These are phyloP conservation scores for Setaria viridis DNA, from an alignment of 202 grass and related monocot genomes.

Conservation along the genomic window DNA sequence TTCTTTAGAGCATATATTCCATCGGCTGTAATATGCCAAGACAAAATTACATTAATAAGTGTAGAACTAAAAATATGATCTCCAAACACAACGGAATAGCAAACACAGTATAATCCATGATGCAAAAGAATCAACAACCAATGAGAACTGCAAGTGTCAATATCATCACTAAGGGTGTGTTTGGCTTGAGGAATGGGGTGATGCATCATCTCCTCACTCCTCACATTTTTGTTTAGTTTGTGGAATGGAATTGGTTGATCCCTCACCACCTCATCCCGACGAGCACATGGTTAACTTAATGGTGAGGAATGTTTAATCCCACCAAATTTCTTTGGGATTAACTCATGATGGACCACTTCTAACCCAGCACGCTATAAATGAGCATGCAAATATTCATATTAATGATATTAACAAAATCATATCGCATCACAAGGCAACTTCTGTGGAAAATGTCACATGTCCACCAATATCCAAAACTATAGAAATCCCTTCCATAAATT, in stretches of 20 bases:
- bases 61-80: slow-evolving; percentile 17
- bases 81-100: neutral
- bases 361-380: neutral
- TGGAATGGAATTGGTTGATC: too few relatives aligned
- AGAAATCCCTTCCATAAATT: neutral
- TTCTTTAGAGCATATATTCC: slow-evolving; percentile 93
- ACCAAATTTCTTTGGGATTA: too few relatives aligned
- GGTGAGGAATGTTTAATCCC: too few relatives aligned
- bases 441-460: neutral
- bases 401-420: slow-evolving; percentile 2
- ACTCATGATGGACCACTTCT: too few relatives aligned
- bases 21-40: slow-evolving; percentile 62
- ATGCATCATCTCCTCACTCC: too few relatives aligned
- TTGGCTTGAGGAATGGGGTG: too few relatives aligned
- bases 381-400: neutral
- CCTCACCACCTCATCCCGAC: too few relatives aligned
- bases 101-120: neutral
- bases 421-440: neutral
- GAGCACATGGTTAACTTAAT: too few relatives aligned
- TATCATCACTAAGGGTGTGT: slow-evolving; percentile 4
- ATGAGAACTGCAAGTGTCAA: neutral
- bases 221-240: too few relatives aligned
- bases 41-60: slow-evolving; percentile 32
- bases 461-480: neutral
- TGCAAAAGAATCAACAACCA: slow-evolving; percentile 1